Conservation (phyloP, 495 filamentous ascomycete species). For the Neurospora discreta region DNA sequence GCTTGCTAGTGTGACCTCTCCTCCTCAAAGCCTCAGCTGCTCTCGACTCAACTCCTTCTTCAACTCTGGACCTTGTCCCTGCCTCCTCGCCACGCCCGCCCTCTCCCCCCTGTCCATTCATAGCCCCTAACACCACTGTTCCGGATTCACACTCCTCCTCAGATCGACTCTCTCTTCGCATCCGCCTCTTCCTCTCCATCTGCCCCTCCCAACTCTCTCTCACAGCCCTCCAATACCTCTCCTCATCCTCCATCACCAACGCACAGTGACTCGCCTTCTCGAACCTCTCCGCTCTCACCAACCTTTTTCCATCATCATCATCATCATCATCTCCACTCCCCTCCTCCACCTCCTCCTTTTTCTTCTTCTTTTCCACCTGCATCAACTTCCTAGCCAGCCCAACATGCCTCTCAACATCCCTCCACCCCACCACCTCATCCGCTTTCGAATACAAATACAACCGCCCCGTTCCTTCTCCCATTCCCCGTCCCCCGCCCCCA, state of each 20-base stretch:
- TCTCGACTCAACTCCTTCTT: neutral
- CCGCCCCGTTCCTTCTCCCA: neutral
- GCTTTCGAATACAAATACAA: slow-evolving; percentile 27
- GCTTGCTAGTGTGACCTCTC: neutral
- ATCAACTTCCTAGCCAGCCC: neutral
- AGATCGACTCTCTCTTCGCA: neutral
- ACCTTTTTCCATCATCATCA: slow-evolving; percentile 4
- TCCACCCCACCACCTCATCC: slow-evolving; percentile 23
- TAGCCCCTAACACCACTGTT: neutral
- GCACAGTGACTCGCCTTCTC: slow-evolving; percentile 21
- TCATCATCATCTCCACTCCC: neutral
- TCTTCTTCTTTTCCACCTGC: slow-evolving; percentile 3
- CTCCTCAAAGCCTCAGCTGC: neutral
- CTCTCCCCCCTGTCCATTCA: neutral
- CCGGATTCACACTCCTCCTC: neutral
- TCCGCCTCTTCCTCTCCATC: neutral
- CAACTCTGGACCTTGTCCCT: neutral
- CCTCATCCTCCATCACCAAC: slow-evolving; percentile 13
- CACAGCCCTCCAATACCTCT: slow-evolving; percentile 16
- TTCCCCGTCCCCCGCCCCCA: slow-evolving; percentile 10
- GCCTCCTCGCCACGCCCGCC: neutral
- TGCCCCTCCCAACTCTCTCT: slow-evolving; percentile 13
- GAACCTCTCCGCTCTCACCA: neutral
- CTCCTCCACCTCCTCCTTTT: neutral
- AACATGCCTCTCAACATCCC: slow-evolving; percentile 22